These are phyloP conservation scores for Actinomucor elegans DNA, from an alignment of 371 early-diverging fungal genomes.

Conservation along the genomic window DNA sequence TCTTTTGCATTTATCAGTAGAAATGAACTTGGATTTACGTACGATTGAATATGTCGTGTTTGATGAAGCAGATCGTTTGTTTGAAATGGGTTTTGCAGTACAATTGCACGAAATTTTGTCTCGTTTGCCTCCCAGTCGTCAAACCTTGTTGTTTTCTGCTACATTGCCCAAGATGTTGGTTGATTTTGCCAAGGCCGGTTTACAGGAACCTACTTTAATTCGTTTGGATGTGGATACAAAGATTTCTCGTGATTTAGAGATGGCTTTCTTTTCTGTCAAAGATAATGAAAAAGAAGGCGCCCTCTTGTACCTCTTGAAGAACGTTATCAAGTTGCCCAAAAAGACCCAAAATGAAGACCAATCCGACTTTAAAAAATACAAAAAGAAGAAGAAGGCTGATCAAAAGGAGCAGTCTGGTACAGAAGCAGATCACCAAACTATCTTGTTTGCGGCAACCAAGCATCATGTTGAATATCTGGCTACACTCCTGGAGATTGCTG, in stretches of 20 bases:
- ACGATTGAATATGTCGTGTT: constrained; percentile 95
- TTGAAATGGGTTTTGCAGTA: constrained; percentile 98
- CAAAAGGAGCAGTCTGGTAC: constrained; percentile 47
- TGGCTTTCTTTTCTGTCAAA: constrained; percentile 86
- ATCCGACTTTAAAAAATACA: constrained; percentile 9
- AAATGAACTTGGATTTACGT: constrained; percentile 87
- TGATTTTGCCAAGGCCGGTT: constrained; percentile 95
- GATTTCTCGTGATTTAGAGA: constrained; percentile 89
- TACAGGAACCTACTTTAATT: constrained; percentile 90
- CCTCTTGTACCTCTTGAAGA: constrained; percentile 77
- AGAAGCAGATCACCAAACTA: constrained; percentile 70
- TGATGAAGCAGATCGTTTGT: constrained; percentile 98
- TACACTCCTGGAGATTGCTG: constrained; percentile 65
- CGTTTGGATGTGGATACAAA: constrained; percentile 94
- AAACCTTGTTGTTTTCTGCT: constrained; percentile 94
- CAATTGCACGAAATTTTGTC: constrained; percentile 90
- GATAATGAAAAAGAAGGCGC: constrained; percentile 89
- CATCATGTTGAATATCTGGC: constrained; percentile 96
- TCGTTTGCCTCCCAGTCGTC: constrained; percentile 81
- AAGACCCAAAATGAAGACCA: constrained; percentile 30
- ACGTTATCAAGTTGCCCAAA: constrained; percentile 73
- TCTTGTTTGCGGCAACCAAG: constrained; percentile 94
- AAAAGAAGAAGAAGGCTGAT: constrained; percentile 37
- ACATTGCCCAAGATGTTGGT: constrained; percentile 90
- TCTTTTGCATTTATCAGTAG: constrained; percentile 92